These are phyloP conservation scores for Kockiozyma suomiensis DNA, from an alignment of 805 yeast genomes.

Conservation along the genomic window DNA sequence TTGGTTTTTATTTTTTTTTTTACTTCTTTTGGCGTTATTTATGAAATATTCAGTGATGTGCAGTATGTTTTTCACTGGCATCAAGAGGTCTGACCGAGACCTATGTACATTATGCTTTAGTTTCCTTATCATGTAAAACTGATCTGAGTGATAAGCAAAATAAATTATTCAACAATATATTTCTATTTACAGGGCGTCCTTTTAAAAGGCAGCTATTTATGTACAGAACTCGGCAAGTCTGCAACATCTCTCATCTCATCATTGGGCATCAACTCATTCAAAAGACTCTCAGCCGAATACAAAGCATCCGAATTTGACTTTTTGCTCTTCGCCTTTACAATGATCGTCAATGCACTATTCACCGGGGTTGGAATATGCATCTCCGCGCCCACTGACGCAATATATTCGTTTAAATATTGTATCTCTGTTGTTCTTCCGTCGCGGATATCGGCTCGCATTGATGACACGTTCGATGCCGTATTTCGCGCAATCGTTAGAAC, in stretches of 20 bases:
- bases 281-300: not conserved
- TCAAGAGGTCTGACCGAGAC: no score
- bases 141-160: no score
- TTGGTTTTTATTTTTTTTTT: not conserved
- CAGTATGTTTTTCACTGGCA: no score
- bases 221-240: no score
- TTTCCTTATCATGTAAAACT: no score
- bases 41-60: no score
- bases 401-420: constrained; percentile 80
- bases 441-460: constrained; percentile 71
- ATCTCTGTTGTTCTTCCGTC: constrained; percentile 66
- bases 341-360: constrained; percentile 7
- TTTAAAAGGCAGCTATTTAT: no score
- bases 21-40: not conserved
- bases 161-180: no score
- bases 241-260: no score
- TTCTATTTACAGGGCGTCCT: no score
- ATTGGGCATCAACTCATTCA: not conserved
- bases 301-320: not conserved
- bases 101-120: no score
- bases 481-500: constrained; percentile 48
- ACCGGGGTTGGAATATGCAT: constrained; percentile 18
- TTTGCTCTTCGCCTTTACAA: not conserved
- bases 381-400: constrained; percentile 44
- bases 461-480: constrained; percentile 63